A percentile compares a stretch with the other conserved stretches of the same genome.
These are phyloP conservation scores for Boletus speciosus DNA, from an alignment of 768 basidiomycete genomes.

Conservation along the genomic window DNA sequence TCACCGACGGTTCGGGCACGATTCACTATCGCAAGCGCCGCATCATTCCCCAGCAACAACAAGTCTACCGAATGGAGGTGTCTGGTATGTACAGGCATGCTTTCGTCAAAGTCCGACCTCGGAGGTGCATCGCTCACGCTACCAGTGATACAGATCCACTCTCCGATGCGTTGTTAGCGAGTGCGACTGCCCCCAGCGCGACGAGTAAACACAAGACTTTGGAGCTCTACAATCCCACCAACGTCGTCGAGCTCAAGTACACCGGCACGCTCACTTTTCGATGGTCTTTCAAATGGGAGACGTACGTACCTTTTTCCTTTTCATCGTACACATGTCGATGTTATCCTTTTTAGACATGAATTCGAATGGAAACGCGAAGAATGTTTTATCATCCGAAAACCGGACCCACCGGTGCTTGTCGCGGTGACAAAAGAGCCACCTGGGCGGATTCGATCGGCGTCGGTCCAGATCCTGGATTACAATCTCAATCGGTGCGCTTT, in stretches of 20 bases:
- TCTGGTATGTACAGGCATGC: slow-evolving; percentile 43
- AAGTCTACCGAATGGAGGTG: slow-evolving; percentile 60
- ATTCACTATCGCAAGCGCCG: slow-evolving; percentile 74
- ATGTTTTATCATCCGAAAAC: slow-evolving; percentile 79
- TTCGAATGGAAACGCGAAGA: slow-evolving; percentile 87
- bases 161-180: slow-evolving; percentile 67
- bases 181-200: slow-evolving; percentile 59
- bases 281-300: slow-evolving; percentile 82
- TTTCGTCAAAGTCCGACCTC: too few species aligned
- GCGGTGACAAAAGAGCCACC: slow-evolving; percentile 76
- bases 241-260: slow-evolving; percentile 65
- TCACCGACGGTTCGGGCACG: slow-evolving; percentile 60
- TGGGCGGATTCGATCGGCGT: slow-evolving; percentile 58
- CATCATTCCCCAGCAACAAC: slow-evolving; percentile 37
- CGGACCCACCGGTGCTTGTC: slow-evolving; percentile 82
- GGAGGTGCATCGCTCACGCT: not conserved
- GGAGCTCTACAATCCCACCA: slow-evolving; percentile 72
- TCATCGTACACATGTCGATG: slow-evolving; percentile 37
- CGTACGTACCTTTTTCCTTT: slow-evolving; percentile 43
- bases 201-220: slow-evolving; percentile 72
- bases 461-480: slow-evolving; percentile 80
- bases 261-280: slow-evolving; percentile 71
- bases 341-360: slow-evolving; percentile 51
- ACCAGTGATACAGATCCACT: slow-evolving; percentile 55
- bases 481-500: slow-evolving; percentile 65